A percentile compares a stretch with the other conserved stretches of the same genome.
phyloP scores from a whole-genome alignment of 192 early-diverging fungal genomes.

The Linnemannia zychae region DNA sequence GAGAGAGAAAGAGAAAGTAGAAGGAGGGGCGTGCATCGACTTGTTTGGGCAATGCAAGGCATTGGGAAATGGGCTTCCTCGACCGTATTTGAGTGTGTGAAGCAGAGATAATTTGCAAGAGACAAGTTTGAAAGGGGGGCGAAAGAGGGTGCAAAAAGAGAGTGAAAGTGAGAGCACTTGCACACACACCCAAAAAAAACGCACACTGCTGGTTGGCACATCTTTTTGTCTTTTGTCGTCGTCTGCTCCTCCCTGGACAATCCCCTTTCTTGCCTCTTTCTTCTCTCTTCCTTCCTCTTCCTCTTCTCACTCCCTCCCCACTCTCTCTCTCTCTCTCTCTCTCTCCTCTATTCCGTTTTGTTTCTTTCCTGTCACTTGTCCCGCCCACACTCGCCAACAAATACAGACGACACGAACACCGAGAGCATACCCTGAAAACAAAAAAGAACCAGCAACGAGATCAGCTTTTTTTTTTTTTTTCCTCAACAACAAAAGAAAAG shows the following conservation, averaged over 20 bases:
- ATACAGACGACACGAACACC: not conserved
- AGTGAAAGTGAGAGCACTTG: too few species aligned
- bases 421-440: not conserved
- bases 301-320: not conserved
- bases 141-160: too few species aligned
- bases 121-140: too few species aligned
- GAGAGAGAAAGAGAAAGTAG: not conserved
- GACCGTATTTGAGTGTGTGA: too few species aligned
- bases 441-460: not conserved
- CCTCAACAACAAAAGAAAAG: not conserved
- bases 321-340: not conserved
- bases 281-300: constrained; percentile 1
- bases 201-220: not conserved
- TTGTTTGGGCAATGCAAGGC: not conserved
- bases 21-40: not conserved
- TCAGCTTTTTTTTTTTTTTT: not conserved
- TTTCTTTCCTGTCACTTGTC: constrained; percentile 13
- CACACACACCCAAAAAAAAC: too few species aligned
- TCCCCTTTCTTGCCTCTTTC: not conserved
- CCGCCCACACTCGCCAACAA: not conserved
- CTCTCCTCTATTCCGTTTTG: not conserved
- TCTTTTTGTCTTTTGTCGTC: not conserved
- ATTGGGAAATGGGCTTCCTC: not conserved
- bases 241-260: not conserved
- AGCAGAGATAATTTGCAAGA: too few species aligned